phyloP scores from a whole-genome alignment of 73 alveolate genomes.

The Breviolum minutum region DNA sequence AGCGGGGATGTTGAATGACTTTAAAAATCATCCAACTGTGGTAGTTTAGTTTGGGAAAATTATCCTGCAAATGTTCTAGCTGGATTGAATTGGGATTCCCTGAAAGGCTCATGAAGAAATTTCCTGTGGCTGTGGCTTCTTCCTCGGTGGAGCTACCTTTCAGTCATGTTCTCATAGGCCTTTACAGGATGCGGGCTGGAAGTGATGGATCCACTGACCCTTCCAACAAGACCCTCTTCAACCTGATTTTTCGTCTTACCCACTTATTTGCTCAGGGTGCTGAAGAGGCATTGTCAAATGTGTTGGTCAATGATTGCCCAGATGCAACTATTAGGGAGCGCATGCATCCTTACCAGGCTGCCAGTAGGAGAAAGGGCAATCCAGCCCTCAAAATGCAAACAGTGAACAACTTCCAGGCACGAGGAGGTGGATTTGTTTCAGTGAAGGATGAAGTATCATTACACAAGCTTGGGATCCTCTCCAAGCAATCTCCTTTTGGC shows the following conservation, averaged over 20 bases:
- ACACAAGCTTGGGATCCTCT: neutral
- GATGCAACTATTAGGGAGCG: neutral
- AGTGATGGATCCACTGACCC: neutral
- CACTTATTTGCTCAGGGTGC: neutral
- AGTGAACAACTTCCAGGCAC: neutral
- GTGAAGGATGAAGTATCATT: neutral
- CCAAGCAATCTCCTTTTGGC: neutral
- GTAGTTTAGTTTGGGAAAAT: neutral
- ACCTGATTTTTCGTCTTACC: neutral
- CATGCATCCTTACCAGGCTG: neutral
- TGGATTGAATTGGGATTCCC: neutral
- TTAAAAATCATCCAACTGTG: neutral
- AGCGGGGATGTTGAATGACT: too few species aligned
- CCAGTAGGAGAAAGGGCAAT: neutral
- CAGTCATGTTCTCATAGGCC: neutral
- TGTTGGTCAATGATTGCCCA: neutral
- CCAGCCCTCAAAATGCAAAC: neutral
- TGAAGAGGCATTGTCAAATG: neutral
- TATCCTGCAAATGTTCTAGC: neutral
- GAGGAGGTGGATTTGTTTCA: conserved; percentile 1
- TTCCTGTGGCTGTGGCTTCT: neutral
- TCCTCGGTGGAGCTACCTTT: neutral
- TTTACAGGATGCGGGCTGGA: neutral
- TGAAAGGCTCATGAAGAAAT: neutral
- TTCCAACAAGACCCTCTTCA: neutral